Base-by-base conservation (phyloP, 176 grass and related monocot species). In the Dendrocalamus sinicus region DNA sequence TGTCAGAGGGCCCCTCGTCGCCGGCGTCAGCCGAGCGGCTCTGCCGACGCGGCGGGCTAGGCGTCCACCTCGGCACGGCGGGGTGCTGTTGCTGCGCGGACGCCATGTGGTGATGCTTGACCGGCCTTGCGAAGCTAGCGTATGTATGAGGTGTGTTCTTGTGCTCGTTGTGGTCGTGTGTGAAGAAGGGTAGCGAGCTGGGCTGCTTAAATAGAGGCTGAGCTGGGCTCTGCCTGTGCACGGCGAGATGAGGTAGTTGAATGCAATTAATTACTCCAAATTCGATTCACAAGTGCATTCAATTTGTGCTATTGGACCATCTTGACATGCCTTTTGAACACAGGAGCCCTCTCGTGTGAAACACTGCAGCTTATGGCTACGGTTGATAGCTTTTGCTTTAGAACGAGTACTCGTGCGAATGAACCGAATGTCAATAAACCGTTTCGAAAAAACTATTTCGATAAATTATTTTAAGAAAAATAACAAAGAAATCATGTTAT, bases 41-140 rank as follows among this genome's bases (percentile, higher is more conserved):
- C 13, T 43, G 81, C 61, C 45, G 37, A n/a, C 52, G 67, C 46
- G 72, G 86, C 51, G 73, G 87, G 69, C 81, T 94, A 22, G 91
- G 92, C 37, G 71, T 93, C 95, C 95, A 95, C 87, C 92, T 86
- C 30, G 92, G 92, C 82, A 94, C 95, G 19, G 28, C 66, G 1
- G 76, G 82, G 8, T 12, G 26, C 43, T 51, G 75, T 46, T 22
- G 75, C 85, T 55, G 79, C 82, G 26, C 74, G 2, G 67, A 79
- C 12, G 76, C 85, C 87, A 91, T 89, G 81, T 7, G 5, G 9
- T 68, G 40, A 43, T 23, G 60, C 62, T 57, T 69, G 52, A 23
- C 62, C 1, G 9, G 22, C 41, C 46, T n/a, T 30, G 12, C 12
- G 22, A 43, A 48, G 28, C 28, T 30, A 30, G 28, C 28, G 1